Percentiles rank a stretch among this genome's conserved stretches.
phyloP scores from a whole-genome alignment of 345 rosid genomes.

The Lagerstroemia speciosa region DNA sequence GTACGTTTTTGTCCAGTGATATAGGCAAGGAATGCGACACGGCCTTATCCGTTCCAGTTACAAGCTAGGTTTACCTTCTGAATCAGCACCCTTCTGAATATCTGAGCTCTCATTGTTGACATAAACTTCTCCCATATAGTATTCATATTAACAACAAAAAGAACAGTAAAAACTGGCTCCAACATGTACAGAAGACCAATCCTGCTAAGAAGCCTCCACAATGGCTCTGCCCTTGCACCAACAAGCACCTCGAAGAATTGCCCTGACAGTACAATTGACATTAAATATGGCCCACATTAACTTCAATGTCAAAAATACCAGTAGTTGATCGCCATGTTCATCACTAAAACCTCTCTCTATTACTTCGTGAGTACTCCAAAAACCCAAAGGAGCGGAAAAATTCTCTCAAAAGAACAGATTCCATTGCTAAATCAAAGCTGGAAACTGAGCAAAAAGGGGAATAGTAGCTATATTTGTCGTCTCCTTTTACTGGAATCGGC shows the following conservation, averaged over 20 bases:
- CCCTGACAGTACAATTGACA: constrained; percentile 29
- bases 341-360: not conserved
- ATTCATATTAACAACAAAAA: constrained; percentile 66
- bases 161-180: constrained; percentile 78
- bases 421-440: too few species aligned
- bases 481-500: too few species aligned
- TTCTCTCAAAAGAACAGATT: too few species aligned
- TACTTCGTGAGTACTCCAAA: too few species aligned
- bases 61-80: constrained; percentile 48
- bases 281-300: not conserved
- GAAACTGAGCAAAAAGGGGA: too few species aligned
- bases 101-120: constrained; percentile 72
- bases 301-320: not conserved
- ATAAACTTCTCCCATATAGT: constrained; percentile 79
- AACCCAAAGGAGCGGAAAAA: too few species aligned
- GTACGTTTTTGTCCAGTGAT: not conserved
- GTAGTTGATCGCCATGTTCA: not conserved
- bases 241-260: constrained; percentile 77
- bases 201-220: constrained; percentile 66
- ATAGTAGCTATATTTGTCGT: too few species aligned
- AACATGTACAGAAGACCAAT: constrained; percentile 58
- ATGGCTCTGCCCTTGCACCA: constrained; percentile 66
- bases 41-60: not conserved
- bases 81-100: constrained; percentile 66
- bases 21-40: not conserved